Percentiles rank a stretch among this genome's conserved stretches.
Evolutionary conservation across 306 rosid species (phyloP).

Genomic region (Trifolium subterraneum): DNA sequence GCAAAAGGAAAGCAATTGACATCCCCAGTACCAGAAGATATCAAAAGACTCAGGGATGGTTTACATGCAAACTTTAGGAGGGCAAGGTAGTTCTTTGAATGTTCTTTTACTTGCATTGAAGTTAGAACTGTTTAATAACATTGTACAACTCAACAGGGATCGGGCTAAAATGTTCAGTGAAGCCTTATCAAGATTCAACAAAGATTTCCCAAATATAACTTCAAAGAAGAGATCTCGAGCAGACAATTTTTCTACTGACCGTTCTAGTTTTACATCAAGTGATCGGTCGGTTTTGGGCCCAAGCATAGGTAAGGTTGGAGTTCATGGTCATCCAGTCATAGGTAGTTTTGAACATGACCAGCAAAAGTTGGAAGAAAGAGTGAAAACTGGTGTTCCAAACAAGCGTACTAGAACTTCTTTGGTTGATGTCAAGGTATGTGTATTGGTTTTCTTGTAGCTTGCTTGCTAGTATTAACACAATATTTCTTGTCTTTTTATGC

Average conservation of each 20-base stretch:
- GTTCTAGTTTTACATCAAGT: slow-evolving; percentile 58
- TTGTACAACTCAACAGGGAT: slow-evolving; percentile 61
- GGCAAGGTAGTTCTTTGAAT: slow-evolving; percentile 79
- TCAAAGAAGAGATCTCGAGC: slow-evolving; percentile 90
- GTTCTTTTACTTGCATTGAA: slow-evolving; percentile 40
- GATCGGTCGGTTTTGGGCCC: slow-evolving; percentile 69
- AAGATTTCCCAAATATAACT: slow-evolving; percentile 69
- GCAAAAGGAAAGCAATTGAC: slow-evolving; percentile 68
- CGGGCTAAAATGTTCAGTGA: slow-evolving; percentile 72
- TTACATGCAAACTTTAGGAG: slow-evolving; percentile 62
- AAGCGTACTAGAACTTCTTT: slow-evolving; percentile 91
- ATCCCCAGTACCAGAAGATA: slow-evolving; percentile 68
- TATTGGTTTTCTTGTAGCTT: slow-evolving; percentile 28
- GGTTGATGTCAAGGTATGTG: slow-evolving; percentile 77
- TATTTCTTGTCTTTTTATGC: slow-evolving; percentile 4
- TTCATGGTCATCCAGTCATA: slow-evolving; percentile 59
- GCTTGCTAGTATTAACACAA: background rate
- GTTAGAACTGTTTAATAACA: slow-evolving; percentile 46
- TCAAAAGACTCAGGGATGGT: slow-evolving; percentile 64
- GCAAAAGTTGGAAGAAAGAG: slow-evolving; percentile 78
- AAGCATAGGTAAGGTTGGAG: slow-evolving; percentile 71
- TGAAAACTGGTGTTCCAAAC: slow-evolving; percentile 67
- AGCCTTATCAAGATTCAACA: slow-evolving; percentile 77
- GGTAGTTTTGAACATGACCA: slow-evolving; percentile 76
- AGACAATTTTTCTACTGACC: slow-evolving; percentile 67